These are phyloP conservation scores for Paracoccidioides lutzii DNA, from an alignment of 2,329 filamentous ascomycete species.

Conservation along the genomic window DNA sequence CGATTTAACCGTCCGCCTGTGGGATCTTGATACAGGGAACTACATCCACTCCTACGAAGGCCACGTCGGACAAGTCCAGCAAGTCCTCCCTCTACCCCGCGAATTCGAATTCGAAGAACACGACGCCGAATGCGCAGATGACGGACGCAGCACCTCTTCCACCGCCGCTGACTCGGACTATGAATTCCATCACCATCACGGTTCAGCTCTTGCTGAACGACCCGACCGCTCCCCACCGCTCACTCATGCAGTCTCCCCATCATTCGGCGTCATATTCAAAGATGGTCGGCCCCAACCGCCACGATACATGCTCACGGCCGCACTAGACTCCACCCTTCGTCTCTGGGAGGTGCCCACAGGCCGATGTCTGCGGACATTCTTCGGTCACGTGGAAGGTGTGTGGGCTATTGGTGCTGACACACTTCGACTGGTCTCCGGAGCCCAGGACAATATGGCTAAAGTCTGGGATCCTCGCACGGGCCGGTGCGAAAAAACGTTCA, in stretches of 20 bases:
- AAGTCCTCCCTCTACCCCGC: slow-evolving; percentile 67
- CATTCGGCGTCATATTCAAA: slow-evolving; percentile 39
- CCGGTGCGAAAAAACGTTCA: slow-evolving; percentile 83
- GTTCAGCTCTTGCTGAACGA: background rate
- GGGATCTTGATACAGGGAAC: slow-evolving; percentile 75
- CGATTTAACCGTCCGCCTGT: slow-evolving; percentile 79
- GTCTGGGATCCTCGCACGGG: slow-evolving; percentile 88
- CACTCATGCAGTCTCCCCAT: slow-evolving; percentile 12
- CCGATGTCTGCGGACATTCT: slow-evolving; percentile 79
- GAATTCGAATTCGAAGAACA: slow-evolving; percentile 83
- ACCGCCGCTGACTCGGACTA: slow-evolving; percentile 8
- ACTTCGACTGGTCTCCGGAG: slow-evolving; percentile 73
- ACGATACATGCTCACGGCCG: slow-evolving; percentile 84
- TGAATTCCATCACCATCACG: slow-evolving; percentile 7
- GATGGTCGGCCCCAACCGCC: slow-evolving; percentile 59
- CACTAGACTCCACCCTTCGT: slow-evolving; percentile 79
- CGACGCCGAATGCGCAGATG: slow-evolving; percentile 36
- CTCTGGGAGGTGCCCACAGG: slow-evolving; percentile 82
- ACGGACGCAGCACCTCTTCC: slow-evolving; percentile 15
- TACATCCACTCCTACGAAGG: slow-evolving; percentile 71
- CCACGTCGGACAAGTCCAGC: slow-evolving; percentile 91
- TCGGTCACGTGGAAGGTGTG: slow-evolving; percentile 90
- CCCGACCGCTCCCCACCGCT: slow-evolving; percentile 12
- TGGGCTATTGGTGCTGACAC: slow-evolving; percentile 89
- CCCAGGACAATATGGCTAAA: slow-evolving; percentile 91